These are phyloP conservation scores for Ambrosiella xylebori DNA, from an alignment of 2,329 filamentous ascomycete genomes.

Conservation along the genomic window DNA sequence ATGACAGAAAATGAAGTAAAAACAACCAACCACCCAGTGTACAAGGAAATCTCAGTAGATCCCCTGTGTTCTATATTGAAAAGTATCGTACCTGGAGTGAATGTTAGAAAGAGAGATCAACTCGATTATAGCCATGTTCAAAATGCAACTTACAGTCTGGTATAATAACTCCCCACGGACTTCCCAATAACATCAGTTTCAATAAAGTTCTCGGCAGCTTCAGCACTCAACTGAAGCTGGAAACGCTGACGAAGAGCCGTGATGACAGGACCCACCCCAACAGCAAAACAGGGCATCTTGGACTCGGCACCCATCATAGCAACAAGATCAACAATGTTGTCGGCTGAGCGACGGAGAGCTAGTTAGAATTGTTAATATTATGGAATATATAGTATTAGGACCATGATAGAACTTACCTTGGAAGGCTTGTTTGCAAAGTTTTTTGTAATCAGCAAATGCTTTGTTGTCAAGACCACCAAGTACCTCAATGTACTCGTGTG, in stretches of 20 bases:
- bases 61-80: constrained; percentile 74
- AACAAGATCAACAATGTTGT: constrained; percentile 66
- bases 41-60: constrained; percentile 43
- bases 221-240: constrained; percentile 65
- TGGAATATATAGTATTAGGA: background rate
- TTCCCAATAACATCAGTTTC: constrained; percentile 65
- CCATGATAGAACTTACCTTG: constrained; percentile 36
- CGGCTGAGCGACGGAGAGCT: constrained; percentile 61
- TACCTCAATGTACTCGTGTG: constrained; percentile 72
- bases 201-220: constrained; percentile 67
- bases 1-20: background rate
- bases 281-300: constrained; percentile 70
- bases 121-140: background rate
- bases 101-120: background rate
- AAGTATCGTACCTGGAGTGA: constrained; percentile 57
- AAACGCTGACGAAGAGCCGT: constrained; percentile 55
- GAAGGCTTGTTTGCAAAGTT: constrained; percentile 66
- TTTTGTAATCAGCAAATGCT: constrained; percentile 61
- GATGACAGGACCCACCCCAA: constrained; percentile 54
- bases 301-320: constrained; percentile 71
- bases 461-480: constrained; percentile 54
- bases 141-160: constrained; percentile 48
- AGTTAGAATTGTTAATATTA: constrained; percentile 13
- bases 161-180: constrained; percentile 74
- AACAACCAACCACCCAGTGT: background rate